Base-by-base conservation (phyloP, 352 stramenopile genomes). In the Phytophthora chlamydospora region DNA sequence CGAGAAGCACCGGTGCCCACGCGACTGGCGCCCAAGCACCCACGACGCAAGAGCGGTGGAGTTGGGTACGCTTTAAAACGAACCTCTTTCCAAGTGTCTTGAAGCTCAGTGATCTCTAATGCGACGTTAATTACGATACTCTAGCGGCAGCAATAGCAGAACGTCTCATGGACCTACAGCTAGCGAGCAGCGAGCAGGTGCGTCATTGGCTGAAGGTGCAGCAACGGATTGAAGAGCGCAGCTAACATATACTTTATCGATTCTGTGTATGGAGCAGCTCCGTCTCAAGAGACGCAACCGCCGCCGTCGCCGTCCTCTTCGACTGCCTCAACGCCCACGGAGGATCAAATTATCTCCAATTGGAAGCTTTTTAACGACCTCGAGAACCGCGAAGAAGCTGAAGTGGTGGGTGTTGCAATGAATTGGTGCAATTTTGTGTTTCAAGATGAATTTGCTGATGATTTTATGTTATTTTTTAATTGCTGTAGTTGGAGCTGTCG, bases 361-460 rank as follows among this genome's bases (percentile, higher is more conserved):
- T 93, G 84, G 84, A 91, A 95, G 58, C 71, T 95, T 12, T 95
- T 95, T 51, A 93, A 91, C 51, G 84, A 95, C 59, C 69, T 95
- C 11, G 86, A 95, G 59, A 93, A 91, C 65, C 77, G 83, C 36
- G 86, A 95, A 64, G 86, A 95, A 57, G 78, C 82, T 19, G 80
- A 91, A 72, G 85, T 89, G 71, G 82, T 93, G 55, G 27, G 80
- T 73, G 27, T 31, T 31, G 27, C 27, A 31, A 8, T 58, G 8
- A 38, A 9, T 19, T 63, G 24, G 35, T 66, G 31, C 4, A 2
- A 24, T n/a, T 34, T 56, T 64, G 19, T 48, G 16, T 50, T 31
- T 66, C 17, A 51, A 38, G 41, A 14, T 33, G 17, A 11, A 49
- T 29, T 27, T 31, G 12, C n/a, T 16, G 35, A 13, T 16, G 12